A percentile compares a stretch with the other conserved stretches of the same genome.
These are phyloP conservation scores for Fennellomyces sp. DNA, from an alignment of 371 early-diverging fungal species.

Conservation along the genomic window DNA sequence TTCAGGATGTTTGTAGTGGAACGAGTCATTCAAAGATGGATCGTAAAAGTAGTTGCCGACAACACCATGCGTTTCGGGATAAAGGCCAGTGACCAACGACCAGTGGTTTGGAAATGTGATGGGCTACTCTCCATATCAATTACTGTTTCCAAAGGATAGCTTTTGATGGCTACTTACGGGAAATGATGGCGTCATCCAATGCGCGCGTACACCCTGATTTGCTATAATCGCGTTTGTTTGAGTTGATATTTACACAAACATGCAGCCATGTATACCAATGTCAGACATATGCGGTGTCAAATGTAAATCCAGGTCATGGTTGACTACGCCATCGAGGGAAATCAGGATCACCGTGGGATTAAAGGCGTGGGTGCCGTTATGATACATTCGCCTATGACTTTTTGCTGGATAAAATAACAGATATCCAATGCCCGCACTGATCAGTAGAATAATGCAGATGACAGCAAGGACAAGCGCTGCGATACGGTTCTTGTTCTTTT, in stretches of 20 bases:
- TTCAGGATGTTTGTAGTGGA: conserved; percentile 75
- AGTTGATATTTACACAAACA: not conserved
- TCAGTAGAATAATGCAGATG: not conserved
- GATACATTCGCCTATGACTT: conserved; percentile 2
- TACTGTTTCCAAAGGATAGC: no score
- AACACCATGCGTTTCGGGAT: conserved; percentile 91
- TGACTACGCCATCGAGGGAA: conserved; percentile 90
- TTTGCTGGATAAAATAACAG: not conserved
- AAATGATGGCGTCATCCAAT: conserved; percentile 78
- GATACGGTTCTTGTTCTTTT: not conserved
- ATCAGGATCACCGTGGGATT: conserved; percentile 80
- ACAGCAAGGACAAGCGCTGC: not conserved
- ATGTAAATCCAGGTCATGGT: conserved; percentile 79
- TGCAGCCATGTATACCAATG: conserved; percentile 59
- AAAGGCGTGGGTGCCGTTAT: conserved; percentile 75
- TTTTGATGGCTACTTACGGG: conserved; percentile 47
- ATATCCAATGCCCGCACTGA: not conserved
- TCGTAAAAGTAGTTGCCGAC: conserved; percentile 91
- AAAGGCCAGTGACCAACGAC: conserved; percentile 89
- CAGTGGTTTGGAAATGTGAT: conserved; percentile 97
- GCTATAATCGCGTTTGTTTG: conserved; percentile 24
- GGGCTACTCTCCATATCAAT: conserved; percentile 29
- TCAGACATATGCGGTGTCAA: conserved; percentile 71
- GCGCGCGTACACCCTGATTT: conserved; percentile 54
- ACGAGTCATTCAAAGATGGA: conserved; percentile 72